These are phyloP conservation scores for Adansonia rubrostipa DNA, from an alignment of 441 rosid species.

Conservation along the genomic window DNA sequence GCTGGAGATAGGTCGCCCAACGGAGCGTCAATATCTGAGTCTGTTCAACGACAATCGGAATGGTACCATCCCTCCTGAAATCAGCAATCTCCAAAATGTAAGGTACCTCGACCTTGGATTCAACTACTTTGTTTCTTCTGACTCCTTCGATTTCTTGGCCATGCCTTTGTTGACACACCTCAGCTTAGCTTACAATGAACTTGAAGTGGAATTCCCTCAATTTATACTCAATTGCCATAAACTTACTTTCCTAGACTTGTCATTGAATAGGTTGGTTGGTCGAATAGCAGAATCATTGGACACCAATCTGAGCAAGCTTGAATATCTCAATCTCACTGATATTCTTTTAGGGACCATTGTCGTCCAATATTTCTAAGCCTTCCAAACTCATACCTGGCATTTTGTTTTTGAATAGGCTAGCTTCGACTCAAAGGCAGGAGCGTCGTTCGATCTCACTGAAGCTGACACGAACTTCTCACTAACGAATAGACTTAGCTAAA, in stretches of 20 bases:
- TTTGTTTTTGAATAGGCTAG: neutral
- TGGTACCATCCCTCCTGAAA: slow-evolving; percentile 44
- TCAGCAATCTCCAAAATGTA: slow-evolving; percentile 50
- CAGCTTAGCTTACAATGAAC: slow-evolving; percentile 38
- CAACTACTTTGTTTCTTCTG: slow-evolving; percentile 50
- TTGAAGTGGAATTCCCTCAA: slow-evolving; percentile 46
- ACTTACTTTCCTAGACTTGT: slow-evolving; percentile 59
- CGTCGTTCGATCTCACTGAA: neutral
- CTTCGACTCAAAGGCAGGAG: slow-evolving; percentile 41
- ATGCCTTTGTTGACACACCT: slow-evolving; percentile 54
- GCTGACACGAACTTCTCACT: neutral
- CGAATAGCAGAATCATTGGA: slow-evolving; percentile 42
- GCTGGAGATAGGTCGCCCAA: slow-evolving; percentile 36
- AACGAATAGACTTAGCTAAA: neutral
- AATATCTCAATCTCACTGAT: slow-evolving; percentile 39
- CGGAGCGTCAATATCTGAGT: slow-evolving; percentile 41
- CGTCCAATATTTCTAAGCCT: slow-evolving; percentile 54
- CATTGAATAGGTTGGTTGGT: slow-evolving; percentile 45
- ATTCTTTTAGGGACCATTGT: slow-evolving; percentile 50
- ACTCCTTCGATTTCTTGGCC: slow-evolving; percentile 52
- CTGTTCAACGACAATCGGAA: slow-evolving; percentile 32
- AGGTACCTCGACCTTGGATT: slow-evolving; percentile 47
- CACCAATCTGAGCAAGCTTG: slow-evolving; percentile 47
- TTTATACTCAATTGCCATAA: slow-evolving; percentile 44
- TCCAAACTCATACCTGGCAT: slow-evolving; percentile 40